Conservation (phyloP, 2,329 filamentous ascomycete genomes). For the Clonostachys byssicola region DNA sequence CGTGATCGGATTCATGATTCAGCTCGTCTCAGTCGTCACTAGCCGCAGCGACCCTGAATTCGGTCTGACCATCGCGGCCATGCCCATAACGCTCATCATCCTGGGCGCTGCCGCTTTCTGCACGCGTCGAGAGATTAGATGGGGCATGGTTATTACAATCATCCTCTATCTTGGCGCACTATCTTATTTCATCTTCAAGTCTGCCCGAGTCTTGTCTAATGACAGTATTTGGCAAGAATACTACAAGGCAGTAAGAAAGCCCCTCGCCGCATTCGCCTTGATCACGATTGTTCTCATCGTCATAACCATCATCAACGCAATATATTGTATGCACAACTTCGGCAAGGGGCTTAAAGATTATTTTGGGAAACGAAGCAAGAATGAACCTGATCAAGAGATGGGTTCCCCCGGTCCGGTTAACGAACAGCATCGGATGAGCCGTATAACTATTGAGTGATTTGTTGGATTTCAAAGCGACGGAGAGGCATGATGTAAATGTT, state of each 20-base stretch:
- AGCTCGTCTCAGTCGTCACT: slow-evolving; percentile 91
- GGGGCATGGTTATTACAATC: slow-evolving; percentile 75
- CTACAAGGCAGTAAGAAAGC: slow-evolving; percentile 78
- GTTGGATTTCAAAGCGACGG: too few relatives aligned
- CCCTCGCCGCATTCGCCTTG: slow-evolving; percentile 88
- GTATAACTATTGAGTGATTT: slow-evolving; percentile 58
- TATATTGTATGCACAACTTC: slow-evolving; percentile 88
- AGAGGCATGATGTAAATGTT: too few relatives aligned
- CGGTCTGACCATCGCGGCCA: slow-evolving; percentile 79
- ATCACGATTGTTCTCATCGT: slow-evolving; percentile 88
- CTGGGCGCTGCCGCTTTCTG: slow-evolving; percentile 81
- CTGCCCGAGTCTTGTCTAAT: slow-evolving; percentile 79
- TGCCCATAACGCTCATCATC: slow-evolving; percentile 87
- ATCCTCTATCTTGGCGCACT: slow-evolving; percentile 84
- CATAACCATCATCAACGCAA: slow-evolving; percentile 81
- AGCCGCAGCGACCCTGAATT: slow-evolving; percentile 69
- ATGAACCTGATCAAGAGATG: slow-evolving; percentile 46
- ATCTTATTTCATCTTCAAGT: slow-evolving; percentile 97
- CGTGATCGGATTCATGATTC: slow-evolving; percentile 97
- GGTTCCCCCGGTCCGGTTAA: slow-evolving; percentile 54
- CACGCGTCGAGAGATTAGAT: slow-evolving; percentile 75
- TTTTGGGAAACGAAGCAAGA: slow-evolving; percentile 40
- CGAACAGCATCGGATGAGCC: slow-evolving; percentile 50
- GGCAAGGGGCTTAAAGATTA: slow-evolving; percentile 85
- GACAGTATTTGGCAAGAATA: slow-evolving; percentile 50